Evolutionary conservation across 2,329 filamentous ascomycete genomes (phyloP), one percentile per base, ranked within the genome.

Genomic region (Stemphylium lycopersici): DNA sequence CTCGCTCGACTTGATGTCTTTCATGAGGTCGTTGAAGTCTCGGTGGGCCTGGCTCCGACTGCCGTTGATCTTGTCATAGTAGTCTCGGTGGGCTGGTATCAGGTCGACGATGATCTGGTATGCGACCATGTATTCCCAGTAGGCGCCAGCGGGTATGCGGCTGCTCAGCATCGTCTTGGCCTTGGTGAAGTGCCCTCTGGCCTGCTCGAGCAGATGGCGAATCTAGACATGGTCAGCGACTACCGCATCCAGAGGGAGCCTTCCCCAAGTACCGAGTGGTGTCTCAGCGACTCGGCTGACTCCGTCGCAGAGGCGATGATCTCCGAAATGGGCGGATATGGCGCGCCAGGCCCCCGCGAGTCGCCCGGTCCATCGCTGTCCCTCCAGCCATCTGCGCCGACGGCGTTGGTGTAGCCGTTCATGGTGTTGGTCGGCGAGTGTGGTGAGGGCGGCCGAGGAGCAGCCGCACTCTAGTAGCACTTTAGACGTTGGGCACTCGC

Each of bases 61-160:
- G 33, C 76, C 76, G 63, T 85, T 84, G 53, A 92, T 78, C 46
- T 83, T 80, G 24, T 85, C 83, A 41, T 70, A 66, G 72, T 87
- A 96, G 58, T 93, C 90, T 52, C 84, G 85, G 71, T 96, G 91
- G 32, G 81, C 82, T 2, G 90, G 90, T 22, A 98, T 87, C 37
- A 87, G 79, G 51, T 93, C 87, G 45, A 92, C 82, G 12, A 90
- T 84, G 50, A 97, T 89, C 52, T 92, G 87, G 55, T 84, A 92
- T 10, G 93, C 90, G 59, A 88, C 85, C 53, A 98, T 83, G 69
- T 93, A 98, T 57, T 96, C 90, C 61, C 89, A 85, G 50, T 96
- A 88, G 3, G 93, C 93, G 86, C 75, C 69, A 12, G 95, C 91
- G 79, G 75, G 56, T 84, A 83, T 31, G 33, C 73, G 70, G 31